phyloP scores from a whole-genome alignment of 768 basidiomycete species.

The Daedaleopsis sinensis region DNA sequence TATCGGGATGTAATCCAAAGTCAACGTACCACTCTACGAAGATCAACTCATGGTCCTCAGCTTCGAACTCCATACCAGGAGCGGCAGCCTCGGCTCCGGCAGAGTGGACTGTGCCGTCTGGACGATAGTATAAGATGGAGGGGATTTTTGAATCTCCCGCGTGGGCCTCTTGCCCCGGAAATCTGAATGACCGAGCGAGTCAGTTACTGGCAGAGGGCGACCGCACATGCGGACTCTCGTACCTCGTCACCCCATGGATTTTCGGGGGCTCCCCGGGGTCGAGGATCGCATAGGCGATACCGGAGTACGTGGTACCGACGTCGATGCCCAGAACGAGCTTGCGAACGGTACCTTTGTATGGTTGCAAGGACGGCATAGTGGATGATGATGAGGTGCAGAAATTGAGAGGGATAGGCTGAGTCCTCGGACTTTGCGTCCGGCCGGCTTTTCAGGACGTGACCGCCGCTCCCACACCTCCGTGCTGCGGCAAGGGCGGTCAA shows the following conservation, averaged over 20 bases:
- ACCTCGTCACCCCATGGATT: conserved; percentile 48
- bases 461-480: not conserved
- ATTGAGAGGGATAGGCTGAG: not conserved
- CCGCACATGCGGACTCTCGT: not conserved
- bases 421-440: not conserved
- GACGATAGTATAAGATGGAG: conserved; percentile 49
- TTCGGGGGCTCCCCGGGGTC: conserved; percentile 39
- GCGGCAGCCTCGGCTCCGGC: conserved; percentile 47
- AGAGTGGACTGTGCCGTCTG: conserved; percentile 39
- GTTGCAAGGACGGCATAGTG: conserved; percentile 11
- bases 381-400: too few relatives aligned
- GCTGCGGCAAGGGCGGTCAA: too few relatives aligned
- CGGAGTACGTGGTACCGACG: conserved; percentile 55
- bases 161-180: conserved; percentile 43
- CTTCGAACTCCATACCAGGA: conserved; percentile 7
- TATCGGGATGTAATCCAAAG: conserved; percentile 9
- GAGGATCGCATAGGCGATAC: conserved; percentile 47
- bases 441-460: conserved; percentile 34
- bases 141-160: conserved; percentile 50
- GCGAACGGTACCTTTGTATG: conserved; percentile 44
- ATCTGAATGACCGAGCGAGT: conserved; percentile 22
- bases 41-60: conserved; percentile 1
- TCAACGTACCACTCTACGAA: conserved; percentile 25
- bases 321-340: conserved; percentile 55
- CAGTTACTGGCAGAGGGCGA: not conserved